These are phyloP conservation scores for Candida odintsovae DNA, from an alignment of 805 yeast genomes.

Conservation along the genomic window DNA sequence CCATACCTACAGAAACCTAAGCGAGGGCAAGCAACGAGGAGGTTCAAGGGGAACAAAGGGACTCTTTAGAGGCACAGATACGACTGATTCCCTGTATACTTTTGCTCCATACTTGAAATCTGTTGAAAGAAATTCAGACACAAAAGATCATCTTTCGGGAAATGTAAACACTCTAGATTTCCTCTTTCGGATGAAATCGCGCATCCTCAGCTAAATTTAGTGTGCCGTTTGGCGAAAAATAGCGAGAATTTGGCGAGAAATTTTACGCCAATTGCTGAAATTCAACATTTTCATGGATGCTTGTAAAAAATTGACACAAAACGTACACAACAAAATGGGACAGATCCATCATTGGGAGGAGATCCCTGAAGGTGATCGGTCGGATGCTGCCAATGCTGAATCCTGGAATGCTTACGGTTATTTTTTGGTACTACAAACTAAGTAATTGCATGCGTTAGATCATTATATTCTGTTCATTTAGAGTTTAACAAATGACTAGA, in stretches of 20 bases:
- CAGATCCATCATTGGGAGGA: too few species aligned
- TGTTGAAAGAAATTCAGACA: neutral
- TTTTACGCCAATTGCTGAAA: neutral
- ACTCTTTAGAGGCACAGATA: neutral
- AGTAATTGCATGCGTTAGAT: neutral
- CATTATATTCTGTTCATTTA: neutral
- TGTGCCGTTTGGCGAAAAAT: too few species aligned
- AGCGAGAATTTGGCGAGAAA: too few species aligned
- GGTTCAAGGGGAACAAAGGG: neutral
- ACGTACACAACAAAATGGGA: neutral
- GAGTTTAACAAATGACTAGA: conserved; percentile 28
- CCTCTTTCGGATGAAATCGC: neutral
- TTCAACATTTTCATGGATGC: too few species aligned
- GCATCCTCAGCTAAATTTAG: too few species aligned
- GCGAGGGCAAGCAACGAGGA: too few species aligned
- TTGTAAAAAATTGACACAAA: too few species aligned
- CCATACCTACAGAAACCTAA: neutral
- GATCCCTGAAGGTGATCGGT: too few species aligned
- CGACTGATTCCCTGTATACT: neutral
- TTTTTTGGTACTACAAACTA: neutral
- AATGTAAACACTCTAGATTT: neutral
- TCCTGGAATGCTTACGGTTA: too few species aligned
- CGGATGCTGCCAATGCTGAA: too few species aligned
- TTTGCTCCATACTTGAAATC: neutral
- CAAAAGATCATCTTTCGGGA: neutral